Percentiles rank a stretch among this genome's conserved stretches.
These are phyloP conservation scores for Chaetomium strumarium DNA, from an alignment of 2,329 filamentous ascomycete species.

Conservation along the genomic window DNA sequence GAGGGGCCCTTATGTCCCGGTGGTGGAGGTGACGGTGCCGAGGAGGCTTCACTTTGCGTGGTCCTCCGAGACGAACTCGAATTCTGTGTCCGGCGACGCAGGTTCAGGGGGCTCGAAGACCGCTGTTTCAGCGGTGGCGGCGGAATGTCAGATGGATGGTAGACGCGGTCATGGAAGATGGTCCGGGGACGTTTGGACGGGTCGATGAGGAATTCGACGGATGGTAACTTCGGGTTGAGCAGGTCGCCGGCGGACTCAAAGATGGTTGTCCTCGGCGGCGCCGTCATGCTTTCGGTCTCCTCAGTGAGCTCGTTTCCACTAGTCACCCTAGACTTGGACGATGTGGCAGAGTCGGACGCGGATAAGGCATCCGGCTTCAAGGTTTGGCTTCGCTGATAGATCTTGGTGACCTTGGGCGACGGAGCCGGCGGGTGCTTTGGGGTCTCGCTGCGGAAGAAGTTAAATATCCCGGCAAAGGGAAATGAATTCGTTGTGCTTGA, in stretches of 20 bases:
- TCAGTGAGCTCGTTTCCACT: constrained; percentile 44
- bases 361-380: constrained; percentile 43
- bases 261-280: constrained; percentile 84
- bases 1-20: constrained; percentile 35
- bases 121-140: constrained; percentile 63
- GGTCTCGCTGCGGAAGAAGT: constrained; percentile 62
- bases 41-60: constrained; percentile 28
- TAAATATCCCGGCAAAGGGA: constrained; percentile 60
- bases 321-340: constrained; percentile 40
- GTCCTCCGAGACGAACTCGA: constrained; percentile 20
- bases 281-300: constrained; percentile 45
- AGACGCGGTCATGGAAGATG: constrained; percentile 95
- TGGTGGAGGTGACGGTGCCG: constrained; percentile 29
- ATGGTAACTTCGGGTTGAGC: constrained; percentile 81
- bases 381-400: constrained; percentile 74
- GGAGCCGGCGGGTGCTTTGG: constrained; percentile 45
- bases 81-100: constrained; percentile 29
- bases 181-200: constrained; percentile 75
- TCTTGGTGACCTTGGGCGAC: constrained; percentile 56
- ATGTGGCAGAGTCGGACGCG: constrained; percentile 28
- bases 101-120: constrained; percentile 30
- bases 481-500: constrained; percentile 38
- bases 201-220: constrained; percentile 75
- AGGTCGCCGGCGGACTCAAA: constrained; percentile 94
- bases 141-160: constrained; percentile 89